Percentiles rank a stretch among this genome's conserved stretches.
phyloP scores from a whole-genome alignment of 169 alveolate genomes.

The Prorocentrum cordatum region DNA sequence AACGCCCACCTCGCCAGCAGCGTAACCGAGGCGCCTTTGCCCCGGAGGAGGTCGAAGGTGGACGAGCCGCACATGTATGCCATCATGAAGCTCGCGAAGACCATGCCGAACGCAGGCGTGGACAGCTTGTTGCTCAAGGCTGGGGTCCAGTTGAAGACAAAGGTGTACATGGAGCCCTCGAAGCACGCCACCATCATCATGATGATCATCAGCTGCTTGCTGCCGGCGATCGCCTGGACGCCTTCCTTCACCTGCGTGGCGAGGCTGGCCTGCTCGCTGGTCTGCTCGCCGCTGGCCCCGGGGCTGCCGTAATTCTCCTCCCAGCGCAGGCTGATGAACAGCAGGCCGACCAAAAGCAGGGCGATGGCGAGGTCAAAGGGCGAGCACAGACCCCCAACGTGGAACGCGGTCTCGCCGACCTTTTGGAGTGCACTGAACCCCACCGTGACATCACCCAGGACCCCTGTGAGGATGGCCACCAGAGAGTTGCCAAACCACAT shows the following conservation, averaged over 20 bases:
- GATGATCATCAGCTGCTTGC: background rate
- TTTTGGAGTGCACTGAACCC: background rate
- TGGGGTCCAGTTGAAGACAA: slow-evolving; percentile 1
- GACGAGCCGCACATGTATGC: slow-evolving; percentile 20
- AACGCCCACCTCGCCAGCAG: too few relatives aligned
- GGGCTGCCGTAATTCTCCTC: background rate
- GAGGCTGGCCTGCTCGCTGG: background rate
- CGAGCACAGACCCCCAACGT: background rate
- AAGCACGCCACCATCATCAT: background rate
- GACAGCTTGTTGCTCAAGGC: background rate
- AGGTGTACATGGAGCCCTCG: background rate
- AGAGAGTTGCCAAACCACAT: too few relatives aligned
- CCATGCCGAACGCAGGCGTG: background rate
- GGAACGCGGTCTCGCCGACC: background rate
- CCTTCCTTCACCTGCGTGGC: background rate
- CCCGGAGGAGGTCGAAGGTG: background rate
- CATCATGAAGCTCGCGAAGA: background rate
- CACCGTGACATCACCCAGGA: background rate
- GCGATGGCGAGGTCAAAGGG: background rate
- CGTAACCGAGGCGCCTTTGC: too few relatives aligned
- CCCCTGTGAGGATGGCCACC: background rate
- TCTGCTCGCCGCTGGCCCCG: too few relatives aligned
- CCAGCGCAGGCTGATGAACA: background rate
- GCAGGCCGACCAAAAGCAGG: background rate
- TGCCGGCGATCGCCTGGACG: background rate